Evolutionary conservation across 805 yeast genomes (phyloP).

Genomic region (Pichia scutulata): DNA sequence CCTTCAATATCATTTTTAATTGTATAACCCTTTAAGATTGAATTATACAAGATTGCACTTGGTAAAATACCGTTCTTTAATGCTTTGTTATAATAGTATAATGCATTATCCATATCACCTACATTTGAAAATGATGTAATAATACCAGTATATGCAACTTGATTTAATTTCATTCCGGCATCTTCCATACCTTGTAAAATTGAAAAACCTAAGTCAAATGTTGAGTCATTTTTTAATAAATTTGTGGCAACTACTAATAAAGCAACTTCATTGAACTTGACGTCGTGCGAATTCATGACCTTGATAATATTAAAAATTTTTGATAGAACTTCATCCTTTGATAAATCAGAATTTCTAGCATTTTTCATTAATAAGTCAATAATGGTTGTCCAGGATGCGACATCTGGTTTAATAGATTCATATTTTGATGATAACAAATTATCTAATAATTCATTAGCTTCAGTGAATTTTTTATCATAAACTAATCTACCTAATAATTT

Average conservation of each 20-base stretch:
- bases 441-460: slow-evolving; percentile 43
- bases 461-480: slow-evolving; percentile 31
- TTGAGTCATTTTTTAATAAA: slow-evolving; percentile 38
- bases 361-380: slow-evolving; percentile 47
- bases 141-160: slow-evolving; percentile 38
- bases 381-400: slow-evolving; percentile 54
- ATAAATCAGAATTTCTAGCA: slow-evolving; percentile 34
- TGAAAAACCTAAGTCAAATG: slow-evolving; percentile 43
- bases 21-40: slow-evolving; percentile 44
- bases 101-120: slow-evolving; percentile 37
- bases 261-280: slow-evolving; percentile 37
- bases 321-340: slow-evolving; percentile 29
- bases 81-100: slow-evolving; percentile 32
- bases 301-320: slow-evolving; percentile 21
- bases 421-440: slow-evolving; percentile 30
- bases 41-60: slow-evolving; percentile 34
- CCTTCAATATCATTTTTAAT: slow-evolving; percentile 25
- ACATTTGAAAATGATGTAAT: slow-evolving; percentile 38
- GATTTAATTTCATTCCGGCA: slow-evolving; percentile 26
- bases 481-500: slow-evolving; percentile 38
- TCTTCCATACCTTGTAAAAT: slow-evolving; percentile 37
- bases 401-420: slow-evolving; percentile 42
- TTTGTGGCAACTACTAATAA: slow-evolving; percentile 47
- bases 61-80: slow-evolving; percentile 28
- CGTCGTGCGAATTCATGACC: slow-evolving; percentile 32